These are phyloP conservation scores for Camellia oleifera DNA, from an alignment of 179 eudicot species.

Conservation along the genomic window DNA sequence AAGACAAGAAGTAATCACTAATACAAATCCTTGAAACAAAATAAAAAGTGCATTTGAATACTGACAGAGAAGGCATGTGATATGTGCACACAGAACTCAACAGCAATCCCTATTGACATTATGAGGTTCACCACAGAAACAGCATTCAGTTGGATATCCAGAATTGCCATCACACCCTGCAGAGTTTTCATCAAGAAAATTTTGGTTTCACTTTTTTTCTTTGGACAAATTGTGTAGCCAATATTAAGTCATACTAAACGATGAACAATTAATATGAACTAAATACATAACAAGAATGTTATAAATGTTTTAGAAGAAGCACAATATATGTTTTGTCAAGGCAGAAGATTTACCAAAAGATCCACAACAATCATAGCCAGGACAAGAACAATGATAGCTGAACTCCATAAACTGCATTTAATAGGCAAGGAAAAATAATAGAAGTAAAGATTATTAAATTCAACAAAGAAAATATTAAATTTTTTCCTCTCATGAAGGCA, in stretches of 20 bases:
- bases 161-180: conserved; percentile 96
- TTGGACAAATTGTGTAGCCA: background rate
- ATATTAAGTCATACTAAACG: background rate
- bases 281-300: background rate
- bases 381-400: conserved; percentile 76
- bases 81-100: conserved; percentile 97
- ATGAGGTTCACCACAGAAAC: conserved; percentile 96
- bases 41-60: background rate
- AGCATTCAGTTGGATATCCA: conserved; percentile 91
- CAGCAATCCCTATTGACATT: conserved; percentile 94
- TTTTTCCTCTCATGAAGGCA: background rate
- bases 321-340: background rate
- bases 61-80: conserved; percentile 96
- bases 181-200: conserved; percentile 11
- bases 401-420: conserved; percentile 78
- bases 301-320: background rate
- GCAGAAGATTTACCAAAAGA: conserved; percentile 57
- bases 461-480: background rate
- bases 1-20: too few relatives aligned
- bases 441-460: background rate
- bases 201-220: background rate
- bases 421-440: background rate
- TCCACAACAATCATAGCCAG: conserved; percentile 89
- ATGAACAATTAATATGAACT: background rate
- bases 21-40: background rate